These are phyloP conservation scores for Cucurbita moschata DNA, from an alignment of 306 rosid species.

Conservation along the genomic window DNA sequence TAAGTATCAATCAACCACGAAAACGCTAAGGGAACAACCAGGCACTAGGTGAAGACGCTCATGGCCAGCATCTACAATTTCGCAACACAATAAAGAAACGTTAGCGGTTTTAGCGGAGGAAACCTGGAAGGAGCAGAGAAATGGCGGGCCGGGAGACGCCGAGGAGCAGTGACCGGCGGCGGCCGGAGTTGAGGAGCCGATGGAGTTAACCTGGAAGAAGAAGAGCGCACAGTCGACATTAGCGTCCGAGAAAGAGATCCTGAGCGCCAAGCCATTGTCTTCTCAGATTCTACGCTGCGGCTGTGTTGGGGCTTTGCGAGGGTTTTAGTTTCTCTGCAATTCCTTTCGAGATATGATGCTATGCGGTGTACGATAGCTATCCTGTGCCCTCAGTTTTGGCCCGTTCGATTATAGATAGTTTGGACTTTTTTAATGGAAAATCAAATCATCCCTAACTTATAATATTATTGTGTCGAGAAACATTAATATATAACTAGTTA, in stretches of 20 bases:
- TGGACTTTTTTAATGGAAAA: not conserved
- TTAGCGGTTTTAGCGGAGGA: not conserved
- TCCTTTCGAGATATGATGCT: not conserved
- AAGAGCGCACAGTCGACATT: conserved; percentile 38
- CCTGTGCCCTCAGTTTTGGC: not conserved
- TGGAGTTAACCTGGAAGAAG: conserved; percentile 26
- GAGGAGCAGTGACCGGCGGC: conserved; percentile 25
- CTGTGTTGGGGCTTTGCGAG: conserved; percentile 25
- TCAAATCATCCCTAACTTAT: too few species aligned
- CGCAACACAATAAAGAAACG: not conserved
- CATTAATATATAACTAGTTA: too few species aligned
- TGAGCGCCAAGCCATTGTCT: conserved; percentile 35
- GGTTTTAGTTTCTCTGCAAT: conserved; percentile 22
- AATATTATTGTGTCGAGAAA: too few species aligned
- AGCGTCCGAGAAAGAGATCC: conserved; percentile 48
- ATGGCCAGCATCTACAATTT: not conserved
- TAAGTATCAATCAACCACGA: not conserved
- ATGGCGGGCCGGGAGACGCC: conserved; percentile 38
- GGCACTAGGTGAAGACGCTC: not conserved
- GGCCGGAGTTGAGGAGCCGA: conserved; percentile 28
- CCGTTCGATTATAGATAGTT: not conserved
- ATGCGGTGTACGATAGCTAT: not conserved
- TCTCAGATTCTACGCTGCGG: conserved; percentile 5
- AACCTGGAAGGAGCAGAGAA: conserved; percentile 40
- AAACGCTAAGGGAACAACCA: not conserved